Base-by-base conservation (phyloP, 768 basidiomycete genomes). In the Tricholoma saponaceum region DNA sequence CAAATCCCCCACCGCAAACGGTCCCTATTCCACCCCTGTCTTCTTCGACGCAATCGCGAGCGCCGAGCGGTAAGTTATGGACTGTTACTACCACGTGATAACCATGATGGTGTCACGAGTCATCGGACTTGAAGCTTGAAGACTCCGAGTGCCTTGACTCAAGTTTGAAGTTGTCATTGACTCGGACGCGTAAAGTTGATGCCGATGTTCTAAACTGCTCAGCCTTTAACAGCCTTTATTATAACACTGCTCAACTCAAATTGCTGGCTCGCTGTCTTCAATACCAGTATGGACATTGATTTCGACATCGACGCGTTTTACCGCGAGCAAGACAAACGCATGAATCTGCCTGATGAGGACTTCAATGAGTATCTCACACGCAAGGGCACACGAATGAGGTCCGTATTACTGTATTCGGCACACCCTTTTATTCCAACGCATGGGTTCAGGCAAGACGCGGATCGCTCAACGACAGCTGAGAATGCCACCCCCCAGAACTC, bases 321-420 rank as follows among this genome's bases (percentile, higher is more conserved):
- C 62, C 67, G 66, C 20, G 84, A 85, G 66, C 82, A 81, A 67
- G 80, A 85, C 52, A 70, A 68, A 54, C 75, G 74, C 8, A 81
- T 85, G 82, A 76, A 72, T 47, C 58, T 81, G 16, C 79, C 82
- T 3, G 79, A 83, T 37, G 82, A 85, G 65, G 77, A 80, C 37
- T 60, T 80, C 47, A 72, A 79, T 14, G 76, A 79, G 46, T 85
- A 81, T 60, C 60, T 81, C 47, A 67, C 68, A 44, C 69, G 76
- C 26, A 63, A 73, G 37, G 59, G 60, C 52, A 33, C 60, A 52
- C 63, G 53, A 30, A 66, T 58, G 52, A 66, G 63, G 68, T 67
- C 47, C 30, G 66, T 23, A 16, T 9, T 33, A 1, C 12, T 39
- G 16, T 39, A 25, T n/a, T 16, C 16, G 33, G 13, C 20, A 18